These are phyloP conservation scores for Sicyos edulis DNA, from an alignment of 306 rosid genomes.

Conservation along the genomic window DNA sequence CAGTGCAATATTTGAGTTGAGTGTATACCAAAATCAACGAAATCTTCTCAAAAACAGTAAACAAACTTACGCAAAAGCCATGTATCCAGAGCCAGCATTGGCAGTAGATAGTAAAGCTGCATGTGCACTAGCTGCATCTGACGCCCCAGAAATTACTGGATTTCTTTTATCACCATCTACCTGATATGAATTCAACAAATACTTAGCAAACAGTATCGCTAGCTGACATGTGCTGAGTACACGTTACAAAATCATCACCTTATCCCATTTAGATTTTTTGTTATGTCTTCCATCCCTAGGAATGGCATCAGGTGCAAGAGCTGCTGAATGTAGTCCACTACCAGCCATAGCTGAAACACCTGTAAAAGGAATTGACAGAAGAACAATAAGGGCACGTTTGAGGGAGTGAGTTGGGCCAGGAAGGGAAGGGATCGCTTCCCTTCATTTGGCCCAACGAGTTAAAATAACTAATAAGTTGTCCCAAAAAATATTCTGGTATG, in stretches of 20 bases:
- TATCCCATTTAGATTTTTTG: slow-evolving; percentile 52
- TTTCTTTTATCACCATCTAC: slow-evolving; percentile 72
- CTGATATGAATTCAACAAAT: slow-evolving; percentile 38
- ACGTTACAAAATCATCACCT: slow-evolving; percentile 26
- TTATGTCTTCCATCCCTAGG: slow-evolving; percentile 52
- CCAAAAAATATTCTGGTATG: no score
- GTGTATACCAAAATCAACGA: no score
- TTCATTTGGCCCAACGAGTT: no score
- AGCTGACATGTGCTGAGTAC: background rate
- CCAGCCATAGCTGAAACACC: no score
- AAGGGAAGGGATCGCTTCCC: no score
- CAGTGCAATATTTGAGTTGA: no score
- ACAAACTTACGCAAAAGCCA: slow-evolving; percentile 1
- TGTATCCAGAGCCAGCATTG: slow-evolving; percentile 73
- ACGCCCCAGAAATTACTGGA: slow-evolving; percentile 55
- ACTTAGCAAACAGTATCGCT: slow-evolving; percentile 16
- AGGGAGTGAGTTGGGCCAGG: no score
- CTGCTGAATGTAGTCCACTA: slow-evolving; percentile 42
- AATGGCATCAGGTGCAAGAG: slow-evolving; percentile 39
- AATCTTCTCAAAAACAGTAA: no score
- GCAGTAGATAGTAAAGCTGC: slow-evolving; percentile 63
- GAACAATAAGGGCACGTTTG: no score
- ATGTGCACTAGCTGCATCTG: slow-evolving; percentile 62
- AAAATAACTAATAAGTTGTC: no score
- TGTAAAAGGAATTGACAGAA: no score